phyloP scores from a whole-genome alignment of 2,329 filamentous ascomycete genomes.

The Septoria linicola region DNA sequence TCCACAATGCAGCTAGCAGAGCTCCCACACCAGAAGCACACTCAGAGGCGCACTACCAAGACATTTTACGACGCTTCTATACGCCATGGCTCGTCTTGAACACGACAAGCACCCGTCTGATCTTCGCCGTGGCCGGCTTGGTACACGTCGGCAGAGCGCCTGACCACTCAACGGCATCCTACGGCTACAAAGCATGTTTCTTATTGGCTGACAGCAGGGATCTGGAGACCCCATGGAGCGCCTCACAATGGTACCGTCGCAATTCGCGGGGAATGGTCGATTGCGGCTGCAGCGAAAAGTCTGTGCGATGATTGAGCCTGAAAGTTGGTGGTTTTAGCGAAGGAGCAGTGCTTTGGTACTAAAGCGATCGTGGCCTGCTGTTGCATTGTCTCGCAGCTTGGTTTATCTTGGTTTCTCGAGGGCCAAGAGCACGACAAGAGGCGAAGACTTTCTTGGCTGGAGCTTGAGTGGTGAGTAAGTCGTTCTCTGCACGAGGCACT shows the following conservation, averaged over 20 bases:
- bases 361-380: neutral
- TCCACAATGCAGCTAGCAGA: neutral
- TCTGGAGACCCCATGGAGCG: conserved; percentile 6
- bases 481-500: neutral
- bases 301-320: conserved; percentile 10
- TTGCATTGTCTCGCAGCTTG: neutral
- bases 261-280: neutral
- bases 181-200: neutral
- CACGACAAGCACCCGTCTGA: conserved; percentile 11
- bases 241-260: neutral
- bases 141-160: neutral
- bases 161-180: conserved; percentile 4
- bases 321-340: too few relatives aligned
- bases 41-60: conserved; percentile 1
- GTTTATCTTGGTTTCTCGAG: neutral
- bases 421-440: conserved; percentile 3
- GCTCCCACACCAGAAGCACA: neutral
- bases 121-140: conserved; percentile 10
- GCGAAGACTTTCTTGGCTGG: conserved; percentile 7
- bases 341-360: too few relatives aligned
- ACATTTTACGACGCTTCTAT: conserved; percentile 4
- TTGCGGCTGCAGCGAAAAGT: neutral
- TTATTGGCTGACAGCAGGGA: neutral
- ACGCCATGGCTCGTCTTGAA: conserved; percentile 7
- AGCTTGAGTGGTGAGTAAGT: conserved; percentile 21